Evolutionary conservation across 768 basidiomycete genomes (phyloP), one percentile per base, ranked within the genome.

Genomic region (Pleurotus giganteus): DNA sequence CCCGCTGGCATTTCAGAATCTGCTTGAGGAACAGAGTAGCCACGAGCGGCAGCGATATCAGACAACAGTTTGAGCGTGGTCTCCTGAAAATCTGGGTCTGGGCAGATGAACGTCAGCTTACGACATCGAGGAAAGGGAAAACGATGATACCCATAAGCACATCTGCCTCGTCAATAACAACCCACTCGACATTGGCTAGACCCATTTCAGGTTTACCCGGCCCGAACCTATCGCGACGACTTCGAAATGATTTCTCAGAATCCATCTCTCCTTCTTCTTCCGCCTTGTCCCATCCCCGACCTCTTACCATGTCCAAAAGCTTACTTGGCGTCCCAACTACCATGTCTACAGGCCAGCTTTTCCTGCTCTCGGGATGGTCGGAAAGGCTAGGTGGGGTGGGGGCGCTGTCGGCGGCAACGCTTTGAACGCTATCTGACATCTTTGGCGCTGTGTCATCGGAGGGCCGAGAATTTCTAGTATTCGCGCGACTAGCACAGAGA

Each of bases 91-190:
- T 95, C 91, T 1, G 85, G 77, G 63, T 94, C 93, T 95, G 60
- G 4, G n/a, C 26, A 13, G 56, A 41, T 52, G 34, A 8, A 13
- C 21, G n/a, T 17, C 49, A 8, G 36, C 32, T 8, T 24, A 47
- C 15, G 41, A 24, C 36, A 28, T 43, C 13, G n/a, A 37, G 28
- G 41, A 34, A 8, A 44, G 2, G 36, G 36, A 32, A 36, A 28
- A 12, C 19, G 31, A 47, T 12, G 45, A 1, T 59, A 91, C 94
- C 91, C 51, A 96, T 87, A 11, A 95, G 73, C 46, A 97, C 83
- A 65, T 96, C 94, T 0, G 94, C 94, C 65, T 97, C 94, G 57
- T 97, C 94, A 1, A 96, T 74, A 2, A 95, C 76, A 4, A 96
- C 86, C 92, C 92, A 96, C 62, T 96, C 91, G 1, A 95, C 73